phyloP scores from a whole-genome alignment of 192 early-diverging fungal species.

The Jimgerdemannia flammicorona region DNA sequence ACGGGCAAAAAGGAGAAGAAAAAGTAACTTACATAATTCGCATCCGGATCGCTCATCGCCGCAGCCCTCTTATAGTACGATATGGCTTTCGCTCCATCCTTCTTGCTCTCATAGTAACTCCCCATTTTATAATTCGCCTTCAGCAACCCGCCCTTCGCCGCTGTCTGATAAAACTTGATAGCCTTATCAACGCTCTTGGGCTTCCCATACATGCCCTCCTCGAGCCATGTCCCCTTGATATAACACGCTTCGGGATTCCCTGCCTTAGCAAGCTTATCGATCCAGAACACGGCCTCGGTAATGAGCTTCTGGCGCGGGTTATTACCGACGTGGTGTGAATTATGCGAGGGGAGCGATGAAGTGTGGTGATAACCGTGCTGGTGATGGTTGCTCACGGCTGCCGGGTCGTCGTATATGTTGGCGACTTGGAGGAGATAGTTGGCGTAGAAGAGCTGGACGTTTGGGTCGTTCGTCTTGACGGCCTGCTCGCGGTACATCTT shows the following conservation, averaged over 20 bases:
- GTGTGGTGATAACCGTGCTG: too few relatives aligned
- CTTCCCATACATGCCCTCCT: constrained; percentile 53
- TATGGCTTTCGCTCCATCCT: constrained; percentile 52
- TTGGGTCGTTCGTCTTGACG: constrained; percentile 69
- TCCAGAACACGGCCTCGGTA: constrained; percentile 68
- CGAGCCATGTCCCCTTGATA: constrained; percentile 71
- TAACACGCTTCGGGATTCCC: constrained; percentile 71
- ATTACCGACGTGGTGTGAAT: constrained; percentile 23
- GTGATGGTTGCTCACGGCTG: background rate
- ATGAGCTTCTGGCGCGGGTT: constrained; percentile 15
- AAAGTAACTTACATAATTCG: constrained; percentile 54
- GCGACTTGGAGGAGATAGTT: constrained; percentile 73
- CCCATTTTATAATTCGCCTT: constrained; percentile 67
- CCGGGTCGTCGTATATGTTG: constrained; percentile 26
- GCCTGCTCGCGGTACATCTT: constrained; percentile 75
- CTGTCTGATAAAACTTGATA: constrained; percentile 52
- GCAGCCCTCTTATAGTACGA: constrained; percentile 54
- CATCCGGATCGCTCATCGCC: constrained; percentile 54
- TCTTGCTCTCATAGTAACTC: constrained; percentile 57
- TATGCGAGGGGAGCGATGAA: constrained; percentile 12
- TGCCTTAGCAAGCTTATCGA: constrained; percentile 64
- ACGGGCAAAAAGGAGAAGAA: background rate
- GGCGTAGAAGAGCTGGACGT: constrained; percentile 72
- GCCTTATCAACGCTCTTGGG: constrained; percentile 64
- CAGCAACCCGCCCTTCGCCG: constrained; percentile 61